These are phyloP conservation scores for Miscanthus sacchariflorus DNA, from an alignment of 202 grass and related monocot species.

Conservation along the genomic window DNA sequence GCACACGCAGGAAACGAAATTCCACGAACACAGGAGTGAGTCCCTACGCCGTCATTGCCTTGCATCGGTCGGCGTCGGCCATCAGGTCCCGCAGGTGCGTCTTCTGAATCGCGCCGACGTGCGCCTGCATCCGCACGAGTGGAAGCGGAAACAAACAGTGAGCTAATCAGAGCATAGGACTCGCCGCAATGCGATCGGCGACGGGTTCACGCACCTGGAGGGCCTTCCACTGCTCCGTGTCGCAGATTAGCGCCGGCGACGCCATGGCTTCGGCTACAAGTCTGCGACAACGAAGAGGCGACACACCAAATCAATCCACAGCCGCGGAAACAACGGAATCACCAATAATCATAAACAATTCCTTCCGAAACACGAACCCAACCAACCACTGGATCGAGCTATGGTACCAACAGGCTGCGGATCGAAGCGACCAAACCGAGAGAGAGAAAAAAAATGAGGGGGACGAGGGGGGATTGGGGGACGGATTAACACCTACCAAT, in stretches of 20 bases:
- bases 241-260: conserved; percentile 74
- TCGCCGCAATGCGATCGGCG: conserved; percentile 1
- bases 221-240: conserved; percentile 82
- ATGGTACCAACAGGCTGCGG: background rate
- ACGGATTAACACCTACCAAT: conserved; percentile 1
- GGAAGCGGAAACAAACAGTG: background rate
- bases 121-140: conserved; percentile 53
- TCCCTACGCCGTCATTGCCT: conserved; percentile 86
- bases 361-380: background rate
- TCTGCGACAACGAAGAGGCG: background rate
- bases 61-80: conserved; percentile 80
- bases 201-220: conserved; percentile 63
- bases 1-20: conserved; percentile 10
- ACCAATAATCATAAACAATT: background rate
- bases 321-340: background rate
- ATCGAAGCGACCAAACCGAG: background rate
- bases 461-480: background rate
- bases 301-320: background rate
- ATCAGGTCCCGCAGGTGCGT: conserved; percentile 92
- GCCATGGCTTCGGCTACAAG: conserved; percentile 59
- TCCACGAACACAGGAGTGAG: conserved; percentile 14
- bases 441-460: background rate
- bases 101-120: conserved; percentile 70
- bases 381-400: conserved; percentile 13
- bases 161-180: conserved; percentile 31